Evolutionary conservation across 2,329 filamentous ascomycete genomes (phyloP).

Genomic region (Trichoderma pleuroti): DNA sequence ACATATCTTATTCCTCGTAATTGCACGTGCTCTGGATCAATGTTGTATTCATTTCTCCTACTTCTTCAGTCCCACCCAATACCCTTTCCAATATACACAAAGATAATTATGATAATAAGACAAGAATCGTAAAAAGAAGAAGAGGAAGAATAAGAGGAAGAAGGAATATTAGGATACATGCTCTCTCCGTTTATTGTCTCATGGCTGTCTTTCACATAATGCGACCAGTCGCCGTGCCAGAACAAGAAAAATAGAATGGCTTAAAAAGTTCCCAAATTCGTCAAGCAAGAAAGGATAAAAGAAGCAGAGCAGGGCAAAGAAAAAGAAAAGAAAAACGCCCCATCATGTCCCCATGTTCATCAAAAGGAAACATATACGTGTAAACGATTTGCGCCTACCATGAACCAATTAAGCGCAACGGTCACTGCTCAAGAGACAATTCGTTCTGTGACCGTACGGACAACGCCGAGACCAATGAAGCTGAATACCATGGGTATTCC

Average conservation of each 20-base stretch:
- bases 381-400: neutral
- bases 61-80: neutral
- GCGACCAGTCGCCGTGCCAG: conserved; percentile 2
- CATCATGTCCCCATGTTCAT: neutral
- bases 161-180: neutral
- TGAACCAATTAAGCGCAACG: neutral
- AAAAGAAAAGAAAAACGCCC: conserved; percentile 4
- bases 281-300: neutral
- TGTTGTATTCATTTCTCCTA: neutral
- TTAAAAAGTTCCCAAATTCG: neutral
- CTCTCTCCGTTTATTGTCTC: neutral
- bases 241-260: neutral
- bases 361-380: neutral
- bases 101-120: neutral
- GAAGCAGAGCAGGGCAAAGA: neutral
- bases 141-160: neutral
- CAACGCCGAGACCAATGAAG: conserved; percentile 49
- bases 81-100: neutral
- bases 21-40: neutral
- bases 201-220: neutral
- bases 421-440: neutral
- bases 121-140: neutral
- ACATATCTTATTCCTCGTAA: neutral
- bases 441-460: conserved; percentile 30
- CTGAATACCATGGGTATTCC: conserved; percentile 72